Base-by-base conservation (phyloP, 306 rosid species). In the Medicago arabica region DNA sequence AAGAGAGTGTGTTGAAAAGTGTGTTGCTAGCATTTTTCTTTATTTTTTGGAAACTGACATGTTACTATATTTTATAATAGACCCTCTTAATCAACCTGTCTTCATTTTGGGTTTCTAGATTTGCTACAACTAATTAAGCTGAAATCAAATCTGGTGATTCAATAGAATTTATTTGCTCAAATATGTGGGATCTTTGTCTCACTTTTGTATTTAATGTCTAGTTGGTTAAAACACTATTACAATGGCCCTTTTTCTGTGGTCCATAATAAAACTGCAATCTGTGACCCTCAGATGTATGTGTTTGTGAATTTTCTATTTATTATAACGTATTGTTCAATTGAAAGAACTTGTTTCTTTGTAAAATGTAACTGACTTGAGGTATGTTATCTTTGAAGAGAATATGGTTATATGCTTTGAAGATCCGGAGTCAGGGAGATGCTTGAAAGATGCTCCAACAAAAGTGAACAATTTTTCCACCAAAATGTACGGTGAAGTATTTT, bases 351-450 rank as follows among this genome's bases (percentile, higher is more conserved):
- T 54, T 67, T 71, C 21, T 75, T 59, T 47, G 62, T 40, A 21
- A 78, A 50, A 50, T 49, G 46, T 69, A 40, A 75, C 75, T 83
- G 81, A 80, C 63, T 54, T 38, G 15, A 17, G 75, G 6, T 64
- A 19, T 73, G 73, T 77, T 71, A 17, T 76, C 71, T 78, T 90
- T 83, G 68, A 77, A 92, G 98, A 91, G 89, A 94, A 94, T 82
- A 92, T 92, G 98, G 93, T 90, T 82, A 75, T 94, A 79, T 90
- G 98, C 89, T 92, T 90, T 82, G 88, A 91, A 87, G 97, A 94
- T 80, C 91, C 81, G 61, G 91, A 83, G 80, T 85, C 90, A 0
- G 93, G 97, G 77, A 92, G 87, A 86, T 94, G 98, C 87, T 77
- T 87, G 88, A 94, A 84, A 71, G 93, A 83, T 70, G 83, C 84